phyloP scores from a whole-genome alignment of 2,329 filamentous ascomycete species.

The Cordyceps farinosa region DNA sequence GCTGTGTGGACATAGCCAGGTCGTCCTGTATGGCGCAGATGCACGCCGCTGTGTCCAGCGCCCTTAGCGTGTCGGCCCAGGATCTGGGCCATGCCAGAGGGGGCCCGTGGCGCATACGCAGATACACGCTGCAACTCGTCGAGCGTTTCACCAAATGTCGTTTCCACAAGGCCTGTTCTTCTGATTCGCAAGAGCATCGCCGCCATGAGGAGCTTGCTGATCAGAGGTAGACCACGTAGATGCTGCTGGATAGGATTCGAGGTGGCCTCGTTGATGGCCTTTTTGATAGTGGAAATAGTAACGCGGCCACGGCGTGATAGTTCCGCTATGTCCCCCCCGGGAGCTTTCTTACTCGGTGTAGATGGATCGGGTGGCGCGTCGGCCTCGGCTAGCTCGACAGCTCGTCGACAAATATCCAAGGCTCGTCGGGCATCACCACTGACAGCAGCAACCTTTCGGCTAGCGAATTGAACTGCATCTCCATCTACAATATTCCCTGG shows the following conservation, averaged over 20 bases:
- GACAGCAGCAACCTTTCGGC: conserved; percentile 92
- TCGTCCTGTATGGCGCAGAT: conserved; percentile 31
- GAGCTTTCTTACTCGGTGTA: conserved; percentile 58
- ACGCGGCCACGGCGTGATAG: conserved; percentile 52
- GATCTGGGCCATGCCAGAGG: conserved; percentile 36
- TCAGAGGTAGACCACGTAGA: conserved; percentile 74
- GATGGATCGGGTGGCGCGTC: conserved; percentile 50
- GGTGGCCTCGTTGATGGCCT: conserved; percentile 92
- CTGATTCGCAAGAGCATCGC: conserved; percentile 76
- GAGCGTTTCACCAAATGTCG: conserved; percentile 81
- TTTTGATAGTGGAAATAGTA: conserved; percentile 88
- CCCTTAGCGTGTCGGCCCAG: conserved; percentile 30
- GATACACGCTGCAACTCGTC: conserved; percentile 60
- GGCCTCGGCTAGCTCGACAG: conserved; percentile 89
- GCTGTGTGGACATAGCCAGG: conserved; percentile 59
- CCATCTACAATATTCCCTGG: conserved; percentile 85
- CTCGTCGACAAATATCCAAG: conserved; percentile 89
- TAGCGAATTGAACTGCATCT: conserved; percentile 94
- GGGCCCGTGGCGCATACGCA: conserved; percentile 33
- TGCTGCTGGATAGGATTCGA: conserved; percentile 89
- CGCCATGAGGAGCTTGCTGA: conserved; percentile 80
- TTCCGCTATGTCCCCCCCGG: conserved; percentile 28
- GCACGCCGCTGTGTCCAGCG: conserved; percentile 22
- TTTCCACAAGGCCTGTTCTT: conserved; percentile 81
- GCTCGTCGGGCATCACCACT: conserved; percentile 90